Base-by-base conservation (phyloP, 2,329 filamentous ascomycete genomes). In the Chaetothyriales sp. region DNA sequence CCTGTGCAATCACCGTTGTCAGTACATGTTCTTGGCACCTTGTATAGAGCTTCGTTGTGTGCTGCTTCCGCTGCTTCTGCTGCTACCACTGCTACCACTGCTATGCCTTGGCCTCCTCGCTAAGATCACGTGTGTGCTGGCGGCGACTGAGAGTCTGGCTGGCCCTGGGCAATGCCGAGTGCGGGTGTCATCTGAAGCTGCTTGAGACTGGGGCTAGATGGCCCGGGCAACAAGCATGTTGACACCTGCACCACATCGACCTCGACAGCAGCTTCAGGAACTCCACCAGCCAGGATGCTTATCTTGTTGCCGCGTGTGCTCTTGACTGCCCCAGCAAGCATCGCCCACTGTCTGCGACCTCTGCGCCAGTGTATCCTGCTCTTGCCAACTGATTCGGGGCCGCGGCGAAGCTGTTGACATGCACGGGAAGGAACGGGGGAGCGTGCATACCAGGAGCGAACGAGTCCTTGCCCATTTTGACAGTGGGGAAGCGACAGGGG, bases 1-100 rank as follows among this genome's bases (percentile, higher is more conserved):
- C 89, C 89, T 95, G 67, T 44, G 62, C 33, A 57, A 51, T 29
- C 18, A 54, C 47, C 53, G 56, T 56, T 43, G 5, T 40, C 33
- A 59, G 57, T 51, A 47, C 46, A n/a, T 48, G 19, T 52, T 49
- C 49, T 46, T 47, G 15, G 33, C 10, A 40, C 10, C 15, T 40
- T 40, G 33, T 15, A 40, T 15, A 15, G 33, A 18, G 52, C 44
- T 48, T 49, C 18, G 37, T 46, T 43, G 37, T 33, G 18, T 13
- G 25, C 45, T 22, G 50, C 43, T 37, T 54, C 49, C 50, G 47
- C 51, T 53, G 45, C 50, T 54, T 53, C 52, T 53, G 44, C n/a
- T 45, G 45, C 49, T n/a, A n/a, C n/a, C n/a, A n/a, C n/a, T n/a
- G n/a, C n/a, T n/a, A n/a, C n/a, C n/a, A n/a, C n/a, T n/a, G n/a